Base-by-base conservation (phyloP, 768 basidiomycete species). In the Rhodosporidiobolus odoratus region DNA sequence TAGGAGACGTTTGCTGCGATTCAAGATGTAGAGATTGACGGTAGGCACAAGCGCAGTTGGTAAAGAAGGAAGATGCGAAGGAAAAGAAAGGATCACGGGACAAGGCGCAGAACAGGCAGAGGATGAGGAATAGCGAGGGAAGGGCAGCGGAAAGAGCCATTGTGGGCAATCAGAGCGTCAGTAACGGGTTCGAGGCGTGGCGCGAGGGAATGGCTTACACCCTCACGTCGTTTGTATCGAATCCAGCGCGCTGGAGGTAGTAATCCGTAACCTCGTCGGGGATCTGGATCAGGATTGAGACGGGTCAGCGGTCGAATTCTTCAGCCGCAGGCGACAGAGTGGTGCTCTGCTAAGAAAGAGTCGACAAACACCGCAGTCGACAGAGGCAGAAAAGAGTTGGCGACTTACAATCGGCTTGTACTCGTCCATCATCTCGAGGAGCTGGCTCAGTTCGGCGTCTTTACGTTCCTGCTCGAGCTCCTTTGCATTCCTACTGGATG, bases 201-300 rank as follows among this genome's bases (percentile, higher is more conserved):
- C 6, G n/a, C 21, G 56, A 10, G 16, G 21, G 27, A 4, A 19
- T 17, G 23, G 81, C 88, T 76, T 76, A 96, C 93, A 98, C 80
- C 76, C 95, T 86, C 58, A 92, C 86, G 77, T 98, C 95, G 71
- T 93, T 89, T 77, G 90, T 94, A 75, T 97, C 93, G 79, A 97
- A 97, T 1, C 95, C 96, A 27, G 94, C 90, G 65, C 89, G 85
- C 79, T 98, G 93, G 17, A 99, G 86, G 81, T 96, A 98, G 80
- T 94, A 96, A 77, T 96, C 92, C 6, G 94, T 96, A 32, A 99
- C 92, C 80, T 98, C 94, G 78, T 92, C 95, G 0, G 95, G 95
- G 71, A 98, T 91, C 94, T 97, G 78, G 13, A 43, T n/a, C n/a
- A 21, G 43, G 13, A 43, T 12, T 21, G 43, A 43, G 43, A 21